Evolutionary conservation across 2,329 filamentous ascomycete species (phyloP).

Genomic region (Coniosporium uncinatum): DNA sequence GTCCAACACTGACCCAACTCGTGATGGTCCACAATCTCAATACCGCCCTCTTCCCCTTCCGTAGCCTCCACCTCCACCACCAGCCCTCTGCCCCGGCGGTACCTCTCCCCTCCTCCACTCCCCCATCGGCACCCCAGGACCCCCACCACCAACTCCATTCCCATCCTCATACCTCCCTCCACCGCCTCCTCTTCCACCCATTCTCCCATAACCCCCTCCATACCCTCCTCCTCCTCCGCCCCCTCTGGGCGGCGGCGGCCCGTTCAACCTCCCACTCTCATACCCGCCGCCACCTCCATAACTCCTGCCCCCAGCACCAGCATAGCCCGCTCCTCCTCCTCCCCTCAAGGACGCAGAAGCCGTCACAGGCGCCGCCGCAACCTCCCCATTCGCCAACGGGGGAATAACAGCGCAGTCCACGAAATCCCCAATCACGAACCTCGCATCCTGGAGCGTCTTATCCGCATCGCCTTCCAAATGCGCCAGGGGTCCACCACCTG

Average conservation of each 20-base stretch:
- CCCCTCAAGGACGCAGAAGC: conserved; percentile 14
- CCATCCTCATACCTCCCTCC: conserved; percentile 15
- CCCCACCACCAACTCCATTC: too few species aligned
- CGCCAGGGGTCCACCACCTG: too few species aligned
- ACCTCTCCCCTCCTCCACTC: conserved; percentile 32
- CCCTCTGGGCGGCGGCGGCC: conserved; percentile 5
- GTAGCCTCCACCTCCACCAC: conserved; percentile 7
- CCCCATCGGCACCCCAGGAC: conserved; percentile 22
- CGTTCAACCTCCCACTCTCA: conserved; percentile 26
- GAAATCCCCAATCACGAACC: conserved; percentile 87
- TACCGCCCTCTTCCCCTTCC: conserved; percentile 15
- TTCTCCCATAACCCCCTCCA: conserved; percentile 11
- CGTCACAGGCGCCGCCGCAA: conserved; percentile 55
- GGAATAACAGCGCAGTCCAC: conserved; percentile 78
- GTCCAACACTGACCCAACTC: too few species aligned
- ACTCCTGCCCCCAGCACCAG: too few species aligned
- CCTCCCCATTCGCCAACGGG: conserved; percentile 66
- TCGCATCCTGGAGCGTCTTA: conserved; percentile 70
- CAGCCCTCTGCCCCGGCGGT: conserved; percentile 18
- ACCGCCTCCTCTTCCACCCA: conserved; percentile 16
- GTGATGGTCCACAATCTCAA: too few species aligned
- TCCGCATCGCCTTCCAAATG: conserved; percentile 50
- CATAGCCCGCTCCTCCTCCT: conserved; percentile 26
- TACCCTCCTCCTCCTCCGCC: conserved; percentile 15
- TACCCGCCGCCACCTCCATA: conserved; percentile 17